A percentile compares a stretch with the other conserved stretches of the same genome.
phyloP scores from a whole-genome alignment of 148 eudicot genomes.

The Vaccinium vitisidaea region DNA sequence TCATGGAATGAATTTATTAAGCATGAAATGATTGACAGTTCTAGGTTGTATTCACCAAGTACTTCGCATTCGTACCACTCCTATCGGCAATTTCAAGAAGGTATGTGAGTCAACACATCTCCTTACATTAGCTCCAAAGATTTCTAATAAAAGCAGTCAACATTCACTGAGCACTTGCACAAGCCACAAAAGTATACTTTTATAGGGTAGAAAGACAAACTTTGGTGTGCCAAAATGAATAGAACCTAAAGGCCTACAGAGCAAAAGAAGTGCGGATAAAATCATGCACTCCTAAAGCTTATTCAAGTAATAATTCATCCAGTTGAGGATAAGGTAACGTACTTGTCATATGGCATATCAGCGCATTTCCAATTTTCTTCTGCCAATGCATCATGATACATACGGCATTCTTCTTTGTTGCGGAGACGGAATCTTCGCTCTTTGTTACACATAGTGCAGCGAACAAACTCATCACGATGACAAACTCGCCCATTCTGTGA shows the following conservation, averaged over 20 bases:
- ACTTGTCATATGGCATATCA: constrained; percentile 64
- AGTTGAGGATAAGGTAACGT: constrained; percentile 10
- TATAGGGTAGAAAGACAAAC: neutral
- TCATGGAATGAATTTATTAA: neutral
- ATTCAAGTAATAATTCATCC: neutral
- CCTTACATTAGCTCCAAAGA: neutral
- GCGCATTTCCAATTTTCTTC: constrained; percentile 63
- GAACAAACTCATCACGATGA: constrained; percentile 77
- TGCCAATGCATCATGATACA: constrained; percentile 60
- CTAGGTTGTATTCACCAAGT: neutral
- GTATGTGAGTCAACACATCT: neutral
- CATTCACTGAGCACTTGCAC: neutral
- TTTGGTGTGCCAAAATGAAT: neutral
- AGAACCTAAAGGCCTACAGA: neutral
- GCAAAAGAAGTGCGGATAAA: neutral
- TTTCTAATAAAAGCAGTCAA: neutral
- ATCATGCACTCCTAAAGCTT: neutral
- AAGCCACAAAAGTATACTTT: neutral
- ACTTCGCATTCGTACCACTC: neutral
- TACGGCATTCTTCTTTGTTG: constrained; percentile 55
- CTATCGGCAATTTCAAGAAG: neutral
- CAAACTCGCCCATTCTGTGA: constrained; percentile 32
- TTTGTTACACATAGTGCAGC: constrained; percentile 53
- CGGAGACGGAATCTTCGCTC: constrained; percentile 68
- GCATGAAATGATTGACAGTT: neutral